Evolutionary conservation across 2,329 filamentous ascomycete species (phyloP).

Genomic region (Diaporthe vaccinii): DNA sequence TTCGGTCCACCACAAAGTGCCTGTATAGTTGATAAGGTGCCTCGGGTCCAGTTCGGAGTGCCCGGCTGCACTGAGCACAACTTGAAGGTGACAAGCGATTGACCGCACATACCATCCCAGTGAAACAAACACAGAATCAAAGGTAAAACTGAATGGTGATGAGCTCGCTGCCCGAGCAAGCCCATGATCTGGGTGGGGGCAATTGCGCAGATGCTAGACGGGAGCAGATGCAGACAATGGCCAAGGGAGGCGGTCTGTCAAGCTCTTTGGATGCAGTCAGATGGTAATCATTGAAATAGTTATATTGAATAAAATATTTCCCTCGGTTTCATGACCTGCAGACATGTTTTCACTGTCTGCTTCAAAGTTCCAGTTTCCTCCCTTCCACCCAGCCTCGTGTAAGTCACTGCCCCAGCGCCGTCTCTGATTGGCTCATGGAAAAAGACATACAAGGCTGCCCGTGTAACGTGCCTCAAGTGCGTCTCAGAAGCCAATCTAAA

Average conservation of each 20-base stretch:
- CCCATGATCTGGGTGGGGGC: neutral
- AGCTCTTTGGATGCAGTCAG: neutral
- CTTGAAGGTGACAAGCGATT: neutral
- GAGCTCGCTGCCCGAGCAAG: neutral
- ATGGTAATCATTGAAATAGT: neutral
- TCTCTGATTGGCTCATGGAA: conserved; percentile 1
- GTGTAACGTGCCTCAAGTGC: neutral
- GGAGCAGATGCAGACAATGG: too few species aligned
- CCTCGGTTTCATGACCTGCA: neutral
- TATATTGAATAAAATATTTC: neutral
- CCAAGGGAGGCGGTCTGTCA: neutral
- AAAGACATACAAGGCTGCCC: neutral
- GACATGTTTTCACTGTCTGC: neutral
- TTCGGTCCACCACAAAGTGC: neutral
- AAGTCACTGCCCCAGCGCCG: neutral
- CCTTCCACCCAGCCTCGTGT: conserved; percentile 6
- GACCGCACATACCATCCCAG: neutral
- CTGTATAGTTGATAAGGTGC: neutral
- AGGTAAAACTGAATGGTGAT: neutral
- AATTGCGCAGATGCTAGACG: too few species aligned
- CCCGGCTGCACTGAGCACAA: neutral
- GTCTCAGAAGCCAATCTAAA: neutral
- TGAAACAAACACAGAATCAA: neutral
- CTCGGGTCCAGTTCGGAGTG: too few species aligned
- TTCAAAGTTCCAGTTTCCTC: neutral